Evolutionary conservation across 345 rosid species (phyloP).

Genomic region (Corchorus capsularis): DNA sequence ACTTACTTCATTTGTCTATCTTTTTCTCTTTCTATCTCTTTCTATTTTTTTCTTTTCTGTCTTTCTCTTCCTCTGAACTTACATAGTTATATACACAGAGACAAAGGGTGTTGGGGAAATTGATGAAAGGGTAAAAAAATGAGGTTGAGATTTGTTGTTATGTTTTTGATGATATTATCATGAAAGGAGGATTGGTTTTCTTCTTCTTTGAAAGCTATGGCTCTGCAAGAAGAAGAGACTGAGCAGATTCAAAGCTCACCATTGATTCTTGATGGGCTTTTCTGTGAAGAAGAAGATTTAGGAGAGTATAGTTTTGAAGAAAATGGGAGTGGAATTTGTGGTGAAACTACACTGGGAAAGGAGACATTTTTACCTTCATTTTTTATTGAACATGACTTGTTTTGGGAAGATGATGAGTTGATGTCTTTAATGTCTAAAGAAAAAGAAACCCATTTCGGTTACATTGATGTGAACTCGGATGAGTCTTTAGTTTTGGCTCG

Average conservation of each 20-base stretch:
- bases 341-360: conserved; percentile 32
- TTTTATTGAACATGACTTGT: conserved; percentile 51
- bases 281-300: conserved; percentile 67
- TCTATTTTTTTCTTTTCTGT: neutral
- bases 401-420: conserved; percentile 68
- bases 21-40: conserved; percentile 27
- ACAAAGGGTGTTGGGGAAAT: conserved; percentile 14
- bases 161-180: conserved; percentile 39
- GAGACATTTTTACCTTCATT: conserved; percentile 44
- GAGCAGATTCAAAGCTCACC: conserved; percentile 34
- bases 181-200: conserved; percentile 51
- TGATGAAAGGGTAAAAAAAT: neutral
- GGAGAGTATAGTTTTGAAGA: conserved; percentile 24
- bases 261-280: conserved; percentile 56
- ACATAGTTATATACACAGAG: conserved; percentile 15
- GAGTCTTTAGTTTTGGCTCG: conserved; percentile 48
- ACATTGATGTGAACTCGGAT: conserved; percentile 34
- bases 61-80: conserved; percentile 6
- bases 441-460: conserved; percentile 44
- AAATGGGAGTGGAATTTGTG: conserved; percentile 30
- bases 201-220: conserved; percentile 68
- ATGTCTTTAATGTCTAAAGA: conserved; percentile 56
- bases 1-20: conserved; percentile 32
- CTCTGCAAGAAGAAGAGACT: conserved; percentile 49
- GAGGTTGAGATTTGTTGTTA: conserved; percentile 15